phyloP scores from a whole-genome alignment of 495 filamentous ascomycete species.

The Penicillium arizonense region DNA sequence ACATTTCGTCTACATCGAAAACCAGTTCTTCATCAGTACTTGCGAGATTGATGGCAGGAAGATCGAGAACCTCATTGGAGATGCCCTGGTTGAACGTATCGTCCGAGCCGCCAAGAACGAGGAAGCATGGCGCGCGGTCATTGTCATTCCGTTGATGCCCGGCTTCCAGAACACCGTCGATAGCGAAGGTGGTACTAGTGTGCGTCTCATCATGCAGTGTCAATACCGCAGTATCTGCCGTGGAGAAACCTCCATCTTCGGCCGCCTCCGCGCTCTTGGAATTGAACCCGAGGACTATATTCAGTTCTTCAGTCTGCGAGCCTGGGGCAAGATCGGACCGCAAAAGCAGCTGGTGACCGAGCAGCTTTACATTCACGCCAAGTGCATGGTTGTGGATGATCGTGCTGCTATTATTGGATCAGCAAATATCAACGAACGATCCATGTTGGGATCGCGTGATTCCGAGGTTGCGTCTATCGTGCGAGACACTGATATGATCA shows the following conservation, averaged over 20 bases:
- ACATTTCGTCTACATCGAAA: constrained; percentile 98
- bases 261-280: constrained; percentile 70
- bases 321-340: constrained; percentile 91
- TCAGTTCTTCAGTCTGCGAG: constrained; percentile 85
- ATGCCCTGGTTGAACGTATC: constrained; percentile 91
- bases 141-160: constrained; percentile 94
- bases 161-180: constrained; percentile 98
- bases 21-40: constrained; percentile 97
- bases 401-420: constrained; percentile 92
- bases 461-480: constrained; percentile 91
- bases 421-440: constrained; percentile 98
- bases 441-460: constrained; percentile 88
- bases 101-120: constrained; percentile 77
- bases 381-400: constrained; percentile 96
- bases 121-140: constrained; percentile 91
- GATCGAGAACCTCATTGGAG: constrained; percentile 91
- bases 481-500: constrained; percentile 89
- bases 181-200: constrained; percentile 86
- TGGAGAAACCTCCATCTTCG: constrained; percentile 91
- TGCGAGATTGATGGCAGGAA: constrained; percentile 83
- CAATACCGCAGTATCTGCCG: constrained; percentile 97
- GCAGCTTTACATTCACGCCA: constrained; percentile 97
- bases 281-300: constrained; percentile 98
- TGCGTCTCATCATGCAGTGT: constrained; percentile 95
- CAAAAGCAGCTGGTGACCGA: constrained; percentile 83